Base-by-base conservation (phyloP, 208 protist genomes). In the Wallacemonas collosoma region DNA sequence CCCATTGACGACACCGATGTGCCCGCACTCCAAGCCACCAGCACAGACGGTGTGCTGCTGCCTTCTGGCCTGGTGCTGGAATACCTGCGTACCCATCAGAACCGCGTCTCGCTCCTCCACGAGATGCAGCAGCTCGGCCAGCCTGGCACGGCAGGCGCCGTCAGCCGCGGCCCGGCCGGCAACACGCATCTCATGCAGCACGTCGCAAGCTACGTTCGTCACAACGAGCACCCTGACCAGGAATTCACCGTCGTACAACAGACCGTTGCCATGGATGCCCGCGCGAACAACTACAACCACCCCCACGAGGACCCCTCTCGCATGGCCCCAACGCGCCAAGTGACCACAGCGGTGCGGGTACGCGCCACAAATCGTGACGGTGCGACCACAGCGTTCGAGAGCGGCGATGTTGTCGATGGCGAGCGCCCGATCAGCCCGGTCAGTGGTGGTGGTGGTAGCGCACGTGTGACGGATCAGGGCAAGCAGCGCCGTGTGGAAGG, bases 21-120 rank as follows among this genome's bases (percentile, higher is more conserved):
- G 38, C 87, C 88, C 50, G 68, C 66, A 11, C 76, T 93, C 63
- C 89, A 94, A 79, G 89, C 79, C 3, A 77, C 77, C 38, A 56
- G 65, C 26, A 73, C 68, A 50, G 86, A 85, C 54, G 83, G 82
- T 17, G 79, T 90, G 43, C 75, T 83, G 40, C 67, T 92, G 45
- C 92, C 92, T 35, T 96, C 92, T 35, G 85, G 80, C 44, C 85
- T 96, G 69, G 82, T 95, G 53, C 76, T 96, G 26, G 85, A 95
- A 80, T 96, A 94, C 70, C 77, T 96, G 62, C 77, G 79, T 51
- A 91, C 88, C 1, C 87, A 95, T 70, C 92, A 96, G 69, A 85
- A 77, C 38, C 78, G 85, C 54, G 88, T 85, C 68, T 94, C 89
- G 26, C 78, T 96, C 9, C 81, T 79, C 2, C 81, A 95, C 72